Conservation (phyloP, 805 yeast species). For the Yarrowia osloensis region DNA sequence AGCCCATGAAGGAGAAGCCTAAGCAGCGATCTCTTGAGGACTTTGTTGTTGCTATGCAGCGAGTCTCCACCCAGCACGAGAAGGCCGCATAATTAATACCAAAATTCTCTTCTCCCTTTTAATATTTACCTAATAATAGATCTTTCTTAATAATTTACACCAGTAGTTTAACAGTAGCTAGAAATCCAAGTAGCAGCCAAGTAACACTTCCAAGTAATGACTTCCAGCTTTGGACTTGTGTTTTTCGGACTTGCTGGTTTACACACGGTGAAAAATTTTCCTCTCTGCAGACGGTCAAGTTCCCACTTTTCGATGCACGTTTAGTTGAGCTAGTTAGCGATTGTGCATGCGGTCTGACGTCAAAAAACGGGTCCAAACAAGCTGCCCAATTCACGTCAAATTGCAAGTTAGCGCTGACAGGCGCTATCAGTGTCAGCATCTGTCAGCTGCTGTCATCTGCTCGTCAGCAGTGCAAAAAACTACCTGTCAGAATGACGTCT, state of each 20-base stretch:
- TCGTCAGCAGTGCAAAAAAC: too few species aligned
- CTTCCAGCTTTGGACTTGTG: too few species aligned
- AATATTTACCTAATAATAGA: slow-evolving; percentile 30
- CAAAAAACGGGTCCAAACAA: neutral
- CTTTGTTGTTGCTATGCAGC: slow-evolving; percentile 63
- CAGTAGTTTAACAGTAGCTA: neutral
- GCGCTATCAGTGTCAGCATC: neutral
- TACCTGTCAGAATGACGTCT: too few species aligned
- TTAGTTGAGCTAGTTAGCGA: neutral
- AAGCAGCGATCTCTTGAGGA: slow-evolving; percentile 58
- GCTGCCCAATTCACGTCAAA: too few species aligned
- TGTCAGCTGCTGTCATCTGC: neutral
- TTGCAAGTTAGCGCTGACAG: too few species aligned
- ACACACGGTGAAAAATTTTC: neutral
- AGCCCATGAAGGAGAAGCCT: slow-evolving; percentile 46
- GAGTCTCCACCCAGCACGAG: slow-evolving; percentile 68
- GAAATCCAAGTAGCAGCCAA: too few species aligned
- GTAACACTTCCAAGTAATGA: too few species aligned
- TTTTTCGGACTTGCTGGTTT: too few species aligned
- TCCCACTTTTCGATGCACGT: neutral
- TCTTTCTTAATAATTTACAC: slow-evolving; percentile 4
- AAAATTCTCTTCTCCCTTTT: slow-evolving; percentile 30
- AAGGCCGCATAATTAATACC: slow-evolving; percentile 46
- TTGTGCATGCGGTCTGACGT: neutral
- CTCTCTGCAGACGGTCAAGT: neutral